Base-by-base conservation (phyloP, 768 basidiomycete species). In the Tylopilus rubrobrunneus region DNA sequence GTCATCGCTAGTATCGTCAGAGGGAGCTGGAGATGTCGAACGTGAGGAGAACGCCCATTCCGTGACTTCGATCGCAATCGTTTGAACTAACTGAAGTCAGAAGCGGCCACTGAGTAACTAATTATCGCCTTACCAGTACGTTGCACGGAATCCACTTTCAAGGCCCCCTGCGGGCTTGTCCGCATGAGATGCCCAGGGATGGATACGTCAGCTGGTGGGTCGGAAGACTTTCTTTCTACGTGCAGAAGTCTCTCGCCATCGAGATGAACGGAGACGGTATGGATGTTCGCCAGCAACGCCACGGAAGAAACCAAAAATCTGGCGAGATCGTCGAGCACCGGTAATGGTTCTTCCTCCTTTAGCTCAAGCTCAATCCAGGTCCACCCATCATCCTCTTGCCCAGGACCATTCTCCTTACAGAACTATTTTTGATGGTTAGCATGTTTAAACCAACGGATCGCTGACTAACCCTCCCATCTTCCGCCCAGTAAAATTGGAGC, bases 231-330 rank as follows among this genome's bases (percentile, higher is more conserved):
- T 28, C 51, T 59, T 2, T 17, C 28, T 41, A 60, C 19, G 19
- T 2, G 34, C 29, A 59, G 12, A 28, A 56, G 42, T 10, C 39
- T 40, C 1, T 19, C 10, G 5, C 4, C 0, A 1, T 59, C 45
- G 5, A 59, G 42, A 42, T 55, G 17, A 33, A 60, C 14, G 12
- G 42, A 56, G 37, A 60, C 39, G 4, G 42, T 42, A 6, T 27
- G 3, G 8, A 60, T 48, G 25, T 45, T 51, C 5, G 37, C 7
- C 11, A 59, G 33, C 14, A 59, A 48, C 15, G 58, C 45, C 4
- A 59, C 31, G 1, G 58, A 59, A 36, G 58, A 59, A 33, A 59
- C 45, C 2, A 59, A 33, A 37, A 59, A 59, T 21, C 28, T 59
- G 9, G 58, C 12, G 14, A 34, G 57, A 49, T 61, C 50, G 3